A percentile compares a stretch with the other conserved stretches of the same genome.
Evolutionary conservation across 129 eudicot species (phyloP).

Genomic region (Ambrosia artemisiifolia): DNA sequence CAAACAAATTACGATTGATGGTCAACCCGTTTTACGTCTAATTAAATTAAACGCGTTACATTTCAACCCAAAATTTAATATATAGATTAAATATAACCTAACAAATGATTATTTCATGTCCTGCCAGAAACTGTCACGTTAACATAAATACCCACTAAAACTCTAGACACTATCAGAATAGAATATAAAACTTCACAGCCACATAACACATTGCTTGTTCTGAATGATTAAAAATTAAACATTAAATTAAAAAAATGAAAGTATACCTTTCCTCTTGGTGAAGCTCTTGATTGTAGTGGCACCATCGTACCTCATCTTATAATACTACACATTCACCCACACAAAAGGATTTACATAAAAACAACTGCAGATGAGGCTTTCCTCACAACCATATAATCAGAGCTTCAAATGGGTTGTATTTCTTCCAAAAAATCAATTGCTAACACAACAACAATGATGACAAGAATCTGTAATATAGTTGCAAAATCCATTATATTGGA

Average conservation of each 20-base stretch:
- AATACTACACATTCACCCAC: background rate
- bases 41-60: no score
- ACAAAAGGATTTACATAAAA: background rate
- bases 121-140: no score
- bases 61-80: no score
- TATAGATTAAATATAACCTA: no score
- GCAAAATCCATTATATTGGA: background rate
- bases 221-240: background rate
- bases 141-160: no score
- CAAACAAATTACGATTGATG: no score
- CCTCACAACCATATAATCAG: background rate
- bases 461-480: no score
- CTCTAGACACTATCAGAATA: no score
- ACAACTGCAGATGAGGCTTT: background rate
- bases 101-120: no score
- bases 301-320: background rate
- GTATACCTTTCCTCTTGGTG: background rate
- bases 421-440: background rate
- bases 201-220: background rate
- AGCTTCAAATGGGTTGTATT: background rate
- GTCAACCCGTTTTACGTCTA: no score
- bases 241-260: background rate
- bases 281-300: background rate
- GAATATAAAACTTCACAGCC: background rate
- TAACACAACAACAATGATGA: background rate